These are phyloP conservation scores for Polytolypa hystricis DNA, from an alignment of 2,329 filamentous ascomycete genomes.

Conservation along the genomic window DNA sequence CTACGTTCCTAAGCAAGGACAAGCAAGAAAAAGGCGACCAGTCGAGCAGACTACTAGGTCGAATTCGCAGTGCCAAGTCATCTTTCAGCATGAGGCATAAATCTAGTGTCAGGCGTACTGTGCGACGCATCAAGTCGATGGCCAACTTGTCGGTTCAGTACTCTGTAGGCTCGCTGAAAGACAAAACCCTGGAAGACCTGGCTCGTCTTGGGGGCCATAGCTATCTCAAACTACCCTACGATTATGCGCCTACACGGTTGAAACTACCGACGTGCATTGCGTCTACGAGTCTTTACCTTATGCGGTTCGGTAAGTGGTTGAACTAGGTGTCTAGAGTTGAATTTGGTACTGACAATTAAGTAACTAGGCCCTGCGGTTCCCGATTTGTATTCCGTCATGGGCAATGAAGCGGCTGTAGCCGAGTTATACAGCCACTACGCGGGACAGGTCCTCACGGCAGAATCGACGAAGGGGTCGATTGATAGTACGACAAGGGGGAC, in stretches of 20 bases:
- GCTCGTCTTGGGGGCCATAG: conserved; percentile 33
- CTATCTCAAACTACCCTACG: conserved; percentile 25
- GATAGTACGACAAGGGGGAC: conserved; percentile 24
- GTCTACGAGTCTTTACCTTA: conserved; percentile 28
- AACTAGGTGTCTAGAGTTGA: neutral
- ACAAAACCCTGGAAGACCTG: conserved; percentile 29
- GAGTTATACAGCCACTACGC: conserved; percentile 33
- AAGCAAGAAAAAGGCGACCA: neutral
- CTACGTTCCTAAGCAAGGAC: neutral
- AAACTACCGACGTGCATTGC: conserved; percentile 35
- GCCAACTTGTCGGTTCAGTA: conserved; percentile 20
- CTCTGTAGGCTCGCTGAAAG: conserved; percentile 24
- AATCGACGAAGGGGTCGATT: conserved; percentile 24
- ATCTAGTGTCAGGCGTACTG: conserved; percentile 12
- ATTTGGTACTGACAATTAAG: neutral
- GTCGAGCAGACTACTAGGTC: conserved; percentile 16
- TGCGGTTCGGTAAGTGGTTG: conserved; percentile 22
- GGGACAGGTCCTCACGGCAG: conserved; percentile 25
- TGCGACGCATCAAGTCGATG: conserved; percentile 32
- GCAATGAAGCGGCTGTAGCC: conserved; percentile 23
- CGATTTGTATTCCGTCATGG: conserved; percentile 25
- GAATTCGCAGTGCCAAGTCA: conserved; percentile 27
- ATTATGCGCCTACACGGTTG: conserved; percentile 28
- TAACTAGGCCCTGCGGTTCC: conserved; percentile 19
- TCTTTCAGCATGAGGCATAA: conserved; percentile 17